phyloP scores from a whole-genome alignment of 2,329 filamentous ascomycete genomes.

The Metarhizium robertsii region DNA sequence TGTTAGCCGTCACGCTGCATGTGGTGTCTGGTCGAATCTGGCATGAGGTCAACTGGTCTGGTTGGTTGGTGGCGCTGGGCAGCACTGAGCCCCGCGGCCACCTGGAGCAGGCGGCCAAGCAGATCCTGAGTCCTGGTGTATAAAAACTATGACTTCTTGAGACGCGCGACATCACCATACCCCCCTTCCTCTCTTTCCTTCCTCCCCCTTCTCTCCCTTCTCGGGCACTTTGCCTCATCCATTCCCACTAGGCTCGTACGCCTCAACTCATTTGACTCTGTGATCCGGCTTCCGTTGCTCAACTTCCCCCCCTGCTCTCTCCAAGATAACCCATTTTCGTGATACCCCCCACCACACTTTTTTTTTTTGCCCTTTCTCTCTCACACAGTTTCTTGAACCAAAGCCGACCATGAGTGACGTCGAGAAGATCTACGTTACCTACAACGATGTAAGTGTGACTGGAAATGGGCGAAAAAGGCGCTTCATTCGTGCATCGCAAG shows the following conservation, averaged over 20 bases:
- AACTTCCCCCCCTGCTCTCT: background rate
- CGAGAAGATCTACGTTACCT: slow-evolving; percentile 82
- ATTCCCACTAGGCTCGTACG: background rate
- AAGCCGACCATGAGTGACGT: slow-evolving; percentile 49
- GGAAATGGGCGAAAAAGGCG: background rate
- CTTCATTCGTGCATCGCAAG: background rate
- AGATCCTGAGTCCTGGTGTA: background rate
- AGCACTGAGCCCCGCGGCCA: background rate
- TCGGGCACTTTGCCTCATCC: slow-evolving; percentile 10
- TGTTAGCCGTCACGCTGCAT: too few species aligned
- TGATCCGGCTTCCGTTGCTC: background rate
- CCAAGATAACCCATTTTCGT: background rate
- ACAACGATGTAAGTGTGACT: slow-evolving; percentile 67
- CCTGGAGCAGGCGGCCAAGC: background rate
- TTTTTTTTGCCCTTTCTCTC: background rate
- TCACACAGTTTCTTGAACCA: background rate
- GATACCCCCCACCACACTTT: background rate
- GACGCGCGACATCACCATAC: background rate
- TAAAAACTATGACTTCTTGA: background rate
- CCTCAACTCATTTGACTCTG: background rate
- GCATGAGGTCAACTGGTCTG: background rate
- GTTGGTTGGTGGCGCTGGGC: background rate
- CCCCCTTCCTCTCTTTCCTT: background rate
- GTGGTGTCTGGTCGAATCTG: too few species aligned
- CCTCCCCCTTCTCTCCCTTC: slow-evolving; percentile 5